Evolutionary conservation across 1,284 basidiomycete genomes (phyloP).

Genomic region (Malassezia brasiliensis): DNA sequence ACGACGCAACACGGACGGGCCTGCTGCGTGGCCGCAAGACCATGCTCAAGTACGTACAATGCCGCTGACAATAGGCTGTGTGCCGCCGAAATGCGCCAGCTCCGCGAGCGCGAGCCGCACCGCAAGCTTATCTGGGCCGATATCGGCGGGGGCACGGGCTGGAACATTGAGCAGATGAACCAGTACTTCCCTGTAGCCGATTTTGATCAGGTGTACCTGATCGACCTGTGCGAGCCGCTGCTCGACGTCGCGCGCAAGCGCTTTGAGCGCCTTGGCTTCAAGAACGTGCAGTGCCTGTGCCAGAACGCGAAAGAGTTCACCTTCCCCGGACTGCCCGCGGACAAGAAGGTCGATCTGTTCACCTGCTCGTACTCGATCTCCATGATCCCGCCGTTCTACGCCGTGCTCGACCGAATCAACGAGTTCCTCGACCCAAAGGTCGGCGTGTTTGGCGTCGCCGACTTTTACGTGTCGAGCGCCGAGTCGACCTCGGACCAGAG

Average conservation of each 20-base stretch:
- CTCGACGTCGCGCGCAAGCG: conserved; percentile 63
- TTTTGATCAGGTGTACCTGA: conserved; percentile 57
- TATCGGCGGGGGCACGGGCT: conserved; percentile 70
- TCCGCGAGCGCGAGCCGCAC: conserved; percentile 48
- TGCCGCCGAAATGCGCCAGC: conserved; percentile 59
- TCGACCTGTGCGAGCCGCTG: conserved; percentile 67
- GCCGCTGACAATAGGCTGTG: conserved; percentile 53
- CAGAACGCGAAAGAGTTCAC: conserved; percentile 65
- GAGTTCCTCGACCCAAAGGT: conserved; percentile 59
- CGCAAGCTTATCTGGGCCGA: conserved; percentile 67
- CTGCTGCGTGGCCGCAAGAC: conserved; percentile 44
- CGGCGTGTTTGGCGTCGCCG: conserved; percentile 64
- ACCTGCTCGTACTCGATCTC: conserved; percentile 48
- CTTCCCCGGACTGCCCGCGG: conserved; percentile 52
- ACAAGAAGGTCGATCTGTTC: conserved; percentile 43
- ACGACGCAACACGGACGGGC: conserved; percentile 43
- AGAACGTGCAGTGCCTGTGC: conserved; percentile 64
- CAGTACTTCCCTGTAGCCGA: conserved; percentile 55
- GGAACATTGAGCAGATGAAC: conserved; percentile 75
- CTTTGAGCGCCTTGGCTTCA: conserved; percentile 63
- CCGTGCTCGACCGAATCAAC: conserved; percentile 62
- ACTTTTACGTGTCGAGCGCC: conserved; percentile 68
- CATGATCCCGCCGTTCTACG: conserved; percentile 59
- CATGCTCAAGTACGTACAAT: conserved; percentile 40
- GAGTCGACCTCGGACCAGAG: conserved; percentile 56